Evolutionary conservation across 805 yeast species (phyloP), one percentile per base, ranked within the genome.

Genomic region (Saccharomycopsis lassenensis): DNA sequence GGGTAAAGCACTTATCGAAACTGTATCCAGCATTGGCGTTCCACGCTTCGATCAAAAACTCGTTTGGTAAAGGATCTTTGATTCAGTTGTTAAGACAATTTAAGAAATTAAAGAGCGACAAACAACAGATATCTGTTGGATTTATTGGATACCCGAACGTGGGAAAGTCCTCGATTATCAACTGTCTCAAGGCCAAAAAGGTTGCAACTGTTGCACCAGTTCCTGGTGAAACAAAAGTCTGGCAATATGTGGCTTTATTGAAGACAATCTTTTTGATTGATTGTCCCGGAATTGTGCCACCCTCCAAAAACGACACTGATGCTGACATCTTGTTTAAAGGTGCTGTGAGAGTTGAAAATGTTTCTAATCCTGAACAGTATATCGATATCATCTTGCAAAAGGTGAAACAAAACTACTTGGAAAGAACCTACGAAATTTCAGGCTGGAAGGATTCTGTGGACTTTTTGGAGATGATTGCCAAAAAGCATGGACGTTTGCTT

Each of bases 271-370:
- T 87, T 61, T 65, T 89, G 51, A 91, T 89, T 52, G 98, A 89
- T 62, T 91, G 98, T 67, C 98, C 98, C 2, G 98, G 98, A 61
- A 89, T 89, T 54, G 98, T 89, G 15, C 98, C 98, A 7, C 98
- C 98, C 19, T 81, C 93, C 12, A 56, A 76, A 20, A 85, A 77
- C 51, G 98, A 91, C 56, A 61, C 89, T 1, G 94, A 85, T 55
- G 76, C 94, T 19, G 97, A 89, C 58, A 85, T 89, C 51, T 58
- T 89, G 47, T 83, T 89, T 61, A 75, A 95, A 58, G 98, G 98
- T 55, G 98, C 91, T 14, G 98, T 89, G 2, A 80, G 98, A 63
- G 95, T 89, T n/a, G 98, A 89, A 57, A 94, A 89, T 54, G 97
- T 91, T 32, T 73, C 93, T 0, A 67, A 83, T 52, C 96, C 98